Percentiles rank a stretch among this genome's conserved stretches.
phyloP scores from a whole-genome alignment of 2,329 filamentous ascomycete species.

The Emydomyces testavorans region DNA sequence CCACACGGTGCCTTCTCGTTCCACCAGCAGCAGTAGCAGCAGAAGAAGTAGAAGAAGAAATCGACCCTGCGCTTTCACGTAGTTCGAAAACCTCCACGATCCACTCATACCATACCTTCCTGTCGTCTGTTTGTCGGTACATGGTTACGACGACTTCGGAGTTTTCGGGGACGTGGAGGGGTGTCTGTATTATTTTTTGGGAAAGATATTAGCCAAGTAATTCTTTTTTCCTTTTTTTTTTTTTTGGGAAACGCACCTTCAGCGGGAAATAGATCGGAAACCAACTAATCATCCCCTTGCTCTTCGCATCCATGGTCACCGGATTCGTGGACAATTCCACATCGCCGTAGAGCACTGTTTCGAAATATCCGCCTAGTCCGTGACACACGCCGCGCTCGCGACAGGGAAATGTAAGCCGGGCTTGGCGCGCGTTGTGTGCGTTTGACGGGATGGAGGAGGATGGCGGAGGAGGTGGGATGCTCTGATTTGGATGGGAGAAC shows the following conservation, averaged over 20 bases:
- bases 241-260: constrained; percentile 52
- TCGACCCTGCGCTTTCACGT: background rate
- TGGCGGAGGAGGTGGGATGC: constrained; percentile 27
- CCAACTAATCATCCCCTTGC: constrained; percentile 97
- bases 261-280: constrained; percentile 97
- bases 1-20: constrained; percentile 23
- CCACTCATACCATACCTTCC: constrained; percentile 99
- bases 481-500: constrained; percentile 34
- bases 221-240: no score
- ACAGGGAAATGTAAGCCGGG: constrained; percentile 66
- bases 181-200: constrained; percentile 56
- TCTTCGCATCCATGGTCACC: constrained; percentile 82
- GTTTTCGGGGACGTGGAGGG: constrained; percentile 72
- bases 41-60: background rate
- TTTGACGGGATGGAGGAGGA: constrained; percentile 53
- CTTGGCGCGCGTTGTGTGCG: constrained; percentile 78
- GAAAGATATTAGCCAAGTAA: no score
- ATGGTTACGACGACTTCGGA: constrained; percentile 83
- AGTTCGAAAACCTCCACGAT: constrained; percentile 66
- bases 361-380: constrained; percentile 88
- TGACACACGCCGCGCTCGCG: constrained; percentile 73
- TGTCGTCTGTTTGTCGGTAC: constrained; percentile 91
- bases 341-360: constrained; percentile 77
- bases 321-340: constrained; percentile 89
- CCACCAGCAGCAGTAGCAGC: background rate